Evolutionary conservation across 2,329 filamentous ascomycete genomes (phyloP).

Genomic region (Tolypocladium tropicale): DNA sequence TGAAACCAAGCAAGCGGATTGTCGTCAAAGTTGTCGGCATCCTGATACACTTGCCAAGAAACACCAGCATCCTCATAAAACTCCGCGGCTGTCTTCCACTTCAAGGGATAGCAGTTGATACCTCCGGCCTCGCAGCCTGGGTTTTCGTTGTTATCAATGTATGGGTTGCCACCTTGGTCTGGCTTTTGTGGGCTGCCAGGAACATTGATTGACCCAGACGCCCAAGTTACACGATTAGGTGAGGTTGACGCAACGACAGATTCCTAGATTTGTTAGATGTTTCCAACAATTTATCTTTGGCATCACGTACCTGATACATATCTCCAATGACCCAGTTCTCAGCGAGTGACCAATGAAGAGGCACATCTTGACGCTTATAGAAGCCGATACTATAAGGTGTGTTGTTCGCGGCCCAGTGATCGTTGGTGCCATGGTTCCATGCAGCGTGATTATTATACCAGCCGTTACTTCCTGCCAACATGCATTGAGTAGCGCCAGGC

Average conservation of each 20-base stretch:
- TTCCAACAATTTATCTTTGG: conserved; percentile 19
- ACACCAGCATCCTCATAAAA: conserved; percentile 35
- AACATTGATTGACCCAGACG: conserved; percentile 40
- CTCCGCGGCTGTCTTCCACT: conserved; percentile 42
- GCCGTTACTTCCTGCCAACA: conserved; percentile 38
- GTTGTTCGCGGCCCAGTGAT: conserved; percentile 43
- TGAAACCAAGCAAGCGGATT: conserved; percentile 43
- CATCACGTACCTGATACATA: conserved; percentile 38
- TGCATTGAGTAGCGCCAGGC: conserved; percentile 42
- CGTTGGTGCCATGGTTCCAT: conserved; percentile 38
- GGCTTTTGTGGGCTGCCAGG: conserved; percentile 31
- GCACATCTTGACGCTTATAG: conserved; percentile 39
- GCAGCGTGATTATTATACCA: conserved; percentile 42
- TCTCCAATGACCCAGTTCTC: conserved; percentile 44
- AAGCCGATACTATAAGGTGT: conserved; percentile 43
- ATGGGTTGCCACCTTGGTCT: conserved; percentile 31
- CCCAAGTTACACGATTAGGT: conserved; percentile 40
- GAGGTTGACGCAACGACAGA: conserved; percentile 40
- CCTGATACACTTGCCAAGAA: conserved; percentile 40
- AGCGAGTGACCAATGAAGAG: conserved; percentile 42
- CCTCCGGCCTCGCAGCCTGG: conserved; percentile 30
- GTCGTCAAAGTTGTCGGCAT: conserved; percentile 41
- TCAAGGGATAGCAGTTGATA: conserved; percentile 41
- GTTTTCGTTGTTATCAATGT: conserved; percentile 39
- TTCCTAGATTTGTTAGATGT: conserved; percentile 17